Conservation (phyloP, 2,329 filamentous ascomycete genomes). For the Talaromyces sp. region DNA sequence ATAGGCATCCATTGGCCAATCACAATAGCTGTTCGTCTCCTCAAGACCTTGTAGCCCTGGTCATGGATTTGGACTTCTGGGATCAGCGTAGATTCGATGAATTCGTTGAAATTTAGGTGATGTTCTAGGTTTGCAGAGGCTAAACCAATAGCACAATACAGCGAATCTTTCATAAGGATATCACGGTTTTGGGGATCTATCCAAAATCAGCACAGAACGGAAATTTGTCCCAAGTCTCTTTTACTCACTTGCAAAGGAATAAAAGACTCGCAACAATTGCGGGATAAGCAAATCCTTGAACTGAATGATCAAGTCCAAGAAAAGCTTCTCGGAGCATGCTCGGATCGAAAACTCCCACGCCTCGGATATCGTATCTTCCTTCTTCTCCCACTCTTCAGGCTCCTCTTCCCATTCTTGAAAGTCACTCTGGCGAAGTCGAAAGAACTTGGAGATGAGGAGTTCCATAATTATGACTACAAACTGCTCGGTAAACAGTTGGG, state of each 20-base stretch:
- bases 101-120: constrained; percentile 74
- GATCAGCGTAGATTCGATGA: constrained; percentile 69
- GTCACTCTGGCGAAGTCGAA: constrained; percentile 79
- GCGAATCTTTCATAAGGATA: constrained; percentile 81
- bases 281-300: constrained; percentile 76
- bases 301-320: constrained; percentile 83
- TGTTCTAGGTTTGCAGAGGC: constrained; percentile 70
- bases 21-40: constrained; percentile 81
- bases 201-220: constrained; percentile 4
- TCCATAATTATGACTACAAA: constrained; percentile 79
- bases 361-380: constrained; percentile 76
- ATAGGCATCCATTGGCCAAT: constrained; percentile 85
- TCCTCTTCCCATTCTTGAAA: constrained; percentile 90
- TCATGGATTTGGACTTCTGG: constrained; percentile 67
- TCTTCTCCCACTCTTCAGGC: constrained; percentile 90
- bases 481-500: constrained; percentile 66
- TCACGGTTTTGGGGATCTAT: constrained; percentile 56
- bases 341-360: constrained; percentile 90
- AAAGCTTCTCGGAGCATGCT: constrained; percentile 88
- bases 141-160: constrained; percentile 88
- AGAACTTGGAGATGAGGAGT: constrained; percentile 76
- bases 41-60: constrained; percentile 70
- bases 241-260: constrained; percentile 63
- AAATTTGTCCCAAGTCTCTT: constrained; percentile 14
- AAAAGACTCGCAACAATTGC: constrained; percentile 77